Evolutionary conservation across 768 basidiomycete species (phyloP).

Genomic region (Paxillus involutus): DNA sequence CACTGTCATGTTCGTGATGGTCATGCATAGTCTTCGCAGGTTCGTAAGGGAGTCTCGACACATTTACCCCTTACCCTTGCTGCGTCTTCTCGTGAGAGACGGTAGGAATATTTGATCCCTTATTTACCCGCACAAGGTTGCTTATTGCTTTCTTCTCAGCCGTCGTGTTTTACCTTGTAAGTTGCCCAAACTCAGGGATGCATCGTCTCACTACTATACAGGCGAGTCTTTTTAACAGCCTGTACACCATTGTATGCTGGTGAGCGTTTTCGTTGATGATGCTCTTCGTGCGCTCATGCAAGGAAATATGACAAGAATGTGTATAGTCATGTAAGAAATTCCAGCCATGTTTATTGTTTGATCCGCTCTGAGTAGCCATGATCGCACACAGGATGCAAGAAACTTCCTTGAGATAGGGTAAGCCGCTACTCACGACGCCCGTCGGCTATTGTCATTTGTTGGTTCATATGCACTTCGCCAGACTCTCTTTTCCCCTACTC

Average conservation of each 20-base stretch:
- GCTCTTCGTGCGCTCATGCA: not conserved
- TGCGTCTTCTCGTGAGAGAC: slow-evolving; percentile 11
- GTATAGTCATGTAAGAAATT: not conserved
- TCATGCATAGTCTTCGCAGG: slow-evolving; percentile 4
- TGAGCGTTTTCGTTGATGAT: not conserved
- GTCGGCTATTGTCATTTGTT: not conserved
- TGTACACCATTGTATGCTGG: slow-evolving; percentile 11
- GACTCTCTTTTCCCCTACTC: slow-evolving; percentile 13
- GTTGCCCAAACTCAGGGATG: not conserved
- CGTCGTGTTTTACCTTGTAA: not conserved
- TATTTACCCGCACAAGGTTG: not conserved
- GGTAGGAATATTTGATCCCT: not conserved
- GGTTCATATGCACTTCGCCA: not conserved
- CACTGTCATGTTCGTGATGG: not conserved
- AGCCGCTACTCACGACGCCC: not conserved
- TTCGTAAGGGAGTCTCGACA: not conserved
- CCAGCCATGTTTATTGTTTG: not conserved
- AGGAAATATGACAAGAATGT: slow-evolving; percentile 8
- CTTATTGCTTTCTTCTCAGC: not conserved
- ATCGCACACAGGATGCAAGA: slow-evolving; percentile 9
- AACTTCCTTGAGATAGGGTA: slow-evolving; percentile 7
- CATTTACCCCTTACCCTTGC: slow-evolving; percentile 8
- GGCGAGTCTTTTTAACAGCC: slow-evolving; percentile 4
- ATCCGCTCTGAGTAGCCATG: not conserved
- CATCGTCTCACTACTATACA: not conserved